Base-by-base conservation (phyloP, 78 protist species). In the Cavenderia fasciculata region DNA sequence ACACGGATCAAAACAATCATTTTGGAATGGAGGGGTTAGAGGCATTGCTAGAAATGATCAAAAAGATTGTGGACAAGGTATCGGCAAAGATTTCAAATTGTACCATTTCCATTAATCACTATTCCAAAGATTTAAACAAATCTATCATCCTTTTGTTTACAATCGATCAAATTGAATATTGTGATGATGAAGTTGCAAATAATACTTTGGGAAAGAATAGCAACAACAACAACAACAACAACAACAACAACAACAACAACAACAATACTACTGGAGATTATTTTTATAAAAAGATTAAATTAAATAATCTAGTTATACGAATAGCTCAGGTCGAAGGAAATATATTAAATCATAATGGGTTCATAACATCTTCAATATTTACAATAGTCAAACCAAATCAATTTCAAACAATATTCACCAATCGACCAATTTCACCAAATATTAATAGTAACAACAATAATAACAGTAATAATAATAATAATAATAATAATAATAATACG, bases 351-450 rank as follows among this genome's bases (percentile, higher is more conserved):
- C 29, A 31, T 3, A 76, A 79, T 38, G 59, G 54, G 40, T 79
- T 59, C 66, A 66, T 66, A 56, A 46, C 70, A 25, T 23, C 19
- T 43, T 31, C 74, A 1, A 79, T 79, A n/a, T 63, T 79, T 27
- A 49, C 63, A 25, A 44, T 66, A 4, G 52, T 79, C 10, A 51
- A 72, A 25, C 18, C 57, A 23, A 66, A 74, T 10, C 12, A 29
- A 4, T 79, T 79, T 66, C 43, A 79, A 46, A 66, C 46, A 1
- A 79, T 79, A 49, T 79, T 79, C 29, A 51, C 88, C 38, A 79
- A 66, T 71, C 18, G 34, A 51, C 21, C 7, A 10, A 18, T 23
- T 4, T 18, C 61, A 54, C 14, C 61, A 18, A 40, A 65, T 65
- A 40, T 31, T 38, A 65, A 65, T 38, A 65, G 11, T 65, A 65